Percentiles rank a stretch among this genome's conserved stretches.
Evolutionary conservation across 306 rosid species (phyloP).

Genomic region (Gynostemma pentaphyllum): DNA sequence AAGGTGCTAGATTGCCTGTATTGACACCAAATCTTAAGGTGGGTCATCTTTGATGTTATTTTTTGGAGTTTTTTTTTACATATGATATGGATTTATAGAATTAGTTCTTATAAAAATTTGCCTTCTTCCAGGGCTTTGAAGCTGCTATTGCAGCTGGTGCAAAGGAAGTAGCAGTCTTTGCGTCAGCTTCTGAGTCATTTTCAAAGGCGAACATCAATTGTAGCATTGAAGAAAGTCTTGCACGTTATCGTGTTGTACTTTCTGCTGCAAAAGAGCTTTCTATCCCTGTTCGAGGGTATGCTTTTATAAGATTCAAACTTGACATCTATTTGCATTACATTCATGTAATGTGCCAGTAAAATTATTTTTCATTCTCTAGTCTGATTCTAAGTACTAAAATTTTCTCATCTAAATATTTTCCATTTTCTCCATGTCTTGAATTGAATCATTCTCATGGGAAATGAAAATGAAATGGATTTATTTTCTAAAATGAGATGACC

Average conservation of each 20-base stretch:
- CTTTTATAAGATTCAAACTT: neutral
- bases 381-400: neutral
- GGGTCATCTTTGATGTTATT: constrained; percentile 4
- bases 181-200: constrained; percentile 89
- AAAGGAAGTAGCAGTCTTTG: constrained; percentile 76
- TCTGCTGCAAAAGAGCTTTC: constrained; percentile 64
- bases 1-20: constrained; percentile 66
- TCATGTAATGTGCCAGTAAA: neutral
- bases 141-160: constrained; percentile 90
- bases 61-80: neutral
- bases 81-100: neutral
- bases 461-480: neutral
- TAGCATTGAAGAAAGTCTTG: constrained; percentile 73
- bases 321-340: constrained; percentile 1
- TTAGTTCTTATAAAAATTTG: constrained; percentile 14
- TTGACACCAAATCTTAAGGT: constrained; percentile 81
- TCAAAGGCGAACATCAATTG: constrained; percentile 84
- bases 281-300: constrained; percentile 84
- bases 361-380: neutral
- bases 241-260: constrained; percentile 56
- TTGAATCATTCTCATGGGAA: neutral
- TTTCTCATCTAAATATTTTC: too few species aligned
- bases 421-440: too few species aligned
- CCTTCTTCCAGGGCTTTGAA: constrained; percentile 55
- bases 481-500: neutral